A percentile compares a stretch with the other conserved stretches of the same genome.
Conservation (phyloP, 2,329 filamentous ascomycete species). For the Stagonosporopsis rhizophila region DNA sequence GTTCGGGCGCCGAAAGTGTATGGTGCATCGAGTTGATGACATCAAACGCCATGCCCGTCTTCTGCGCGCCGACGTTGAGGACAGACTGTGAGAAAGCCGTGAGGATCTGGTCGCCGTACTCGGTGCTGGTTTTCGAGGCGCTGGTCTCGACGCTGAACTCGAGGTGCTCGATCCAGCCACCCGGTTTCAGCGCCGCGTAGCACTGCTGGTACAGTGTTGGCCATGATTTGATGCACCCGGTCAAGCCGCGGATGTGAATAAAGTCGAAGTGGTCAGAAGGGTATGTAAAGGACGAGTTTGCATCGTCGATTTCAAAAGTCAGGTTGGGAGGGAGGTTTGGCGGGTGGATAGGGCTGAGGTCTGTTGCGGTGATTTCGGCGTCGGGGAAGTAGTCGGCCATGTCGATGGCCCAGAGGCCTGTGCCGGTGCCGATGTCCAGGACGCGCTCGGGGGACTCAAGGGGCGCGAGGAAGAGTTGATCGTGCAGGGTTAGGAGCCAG, state of each 20-base stretch:
- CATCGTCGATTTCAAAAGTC: conserved; percentile 56
- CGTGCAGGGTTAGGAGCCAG: conserved; percentile 45
- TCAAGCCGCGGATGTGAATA: conserved; percentile 51
- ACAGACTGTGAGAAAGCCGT: conserved; percentile 26
- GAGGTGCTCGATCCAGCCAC: conserved; percentile 54
- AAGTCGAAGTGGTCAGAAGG: conserved; percentile 48
- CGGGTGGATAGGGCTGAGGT: conserved; percentile 47
- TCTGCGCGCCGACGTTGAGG: conserved; percentile 25
- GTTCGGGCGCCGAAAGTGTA: conserved; percentile 22
- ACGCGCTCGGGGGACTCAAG: conserved; percentile 36
- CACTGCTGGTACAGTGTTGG: conserved; percentile 48
- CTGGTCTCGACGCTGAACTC: conserved; percentile 45
- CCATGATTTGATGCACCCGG: conserved; percentile 53
- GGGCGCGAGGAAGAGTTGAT: conserved; percentile 46
- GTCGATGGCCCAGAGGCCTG: conserved; percentile 48
- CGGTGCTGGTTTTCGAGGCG: conserved; percentile 19
- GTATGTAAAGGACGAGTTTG: conserved; percentile 52
- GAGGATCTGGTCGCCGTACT: conserved; percentile 32
- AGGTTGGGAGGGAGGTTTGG: conserved; percentile 51
- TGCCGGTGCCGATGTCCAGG: conserved; percentile 47
- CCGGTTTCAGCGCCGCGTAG: conserved; percentile 49
- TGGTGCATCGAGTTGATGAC: conserved; percentile 28
- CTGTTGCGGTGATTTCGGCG: conserved; percentile 46
- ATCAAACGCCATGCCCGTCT: conserved; percentile 37
- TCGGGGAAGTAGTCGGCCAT: conserved; percentile 48